phyloP scores from a whole-genome alignment of 108 stramenopile genomes.

The Fragilaria crotonensis region DNA sequence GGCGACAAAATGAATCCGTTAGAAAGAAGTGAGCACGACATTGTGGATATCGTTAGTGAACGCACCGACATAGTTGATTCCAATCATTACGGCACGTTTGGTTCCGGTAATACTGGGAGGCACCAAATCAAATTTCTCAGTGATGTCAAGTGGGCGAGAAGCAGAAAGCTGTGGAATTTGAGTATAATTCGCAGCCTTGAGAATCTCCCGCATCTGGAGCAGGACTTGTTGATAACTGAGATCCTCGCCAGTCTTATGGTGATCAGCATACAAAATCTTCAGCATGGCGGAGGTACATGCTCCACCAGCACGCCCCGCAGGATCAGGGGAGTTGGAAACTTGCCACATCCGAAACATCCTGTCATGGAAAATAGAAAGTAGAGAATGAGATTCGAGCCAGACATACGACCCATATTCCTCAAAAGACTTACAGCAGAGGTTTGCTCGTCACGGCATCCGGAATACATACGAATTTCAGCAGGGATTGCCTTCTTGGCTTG shows the following conservation, averaged over 20 bases:
- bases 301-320: constrained; percentile 67
- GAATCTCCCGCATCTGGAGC: constrained; percentile 28
- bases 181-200: constrained; percentile 20
- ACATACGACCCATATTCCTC: constrained; percentile 2
- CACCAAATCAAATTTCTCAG: constrained; percentile 32
- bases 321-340: constrained; percentile 79
- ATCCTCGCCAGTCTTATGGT: constrained; percentile 19
- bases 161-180: constrained; percentile 42
- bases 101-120: constrained; percentile 30
- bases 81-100: constrained; percentile 55
- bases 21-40: too few relatives aligned
- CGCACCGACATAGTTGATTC: constrained; percentile 89
- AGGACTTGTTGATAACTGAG: constrained; percentile 51
- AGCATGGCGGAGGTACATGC: constrained; percentile 84
- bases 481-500: constrained; percentile 58
- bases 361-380: constrained; percentile 43
- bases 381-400: constrained; percentile 58
- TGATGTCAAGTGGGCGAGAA: constrained; percentile 44
- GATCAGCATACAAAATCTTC: constrained; percentile 33
- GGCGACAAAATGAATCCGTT: too few relatives aligned
- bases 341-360: constrained; percentile 49
- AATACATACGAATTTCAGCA: constrained; percentile 79
- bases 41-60: too few relatives aligned
- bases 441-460: constrained; percentile 61
- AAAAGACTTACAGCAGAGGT: constrained; percentile 74